Evolutionary conservation across 805 yeast species (phyloP), one percentile per base, ranked within the genome.

Genomic region (Lipomyces orientalis): DNA sequence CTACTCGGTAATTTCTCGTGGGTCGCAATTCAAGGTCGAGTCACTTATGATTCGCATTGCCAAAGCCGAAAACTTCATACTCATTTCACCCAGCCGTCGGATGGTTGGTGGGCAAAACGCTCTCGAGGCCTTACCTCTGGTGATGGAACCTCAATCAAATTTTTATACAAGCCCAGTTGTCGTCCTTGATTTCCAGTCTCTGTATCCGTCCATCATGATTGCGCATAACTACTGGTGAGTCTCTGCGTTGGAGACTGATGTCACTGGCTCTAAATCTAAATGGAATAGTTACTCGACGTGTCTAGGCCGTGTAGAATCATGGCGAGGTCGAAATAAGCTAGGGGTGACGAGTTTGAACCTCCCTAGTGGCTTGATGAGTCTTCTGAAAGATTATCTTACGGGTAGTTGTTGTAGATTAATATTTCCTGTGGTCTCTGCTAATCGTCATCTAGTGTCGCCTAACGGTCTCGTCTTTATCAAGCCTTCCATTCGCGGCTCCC

Each of bases 21-120:
- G 99, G 0, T 94, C 98, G 0, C 99, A 95, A 75, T 95, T 83
- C 76, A 93, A 91, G 75, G 97, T 95, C 1, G 99, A 95, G 75
- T 90, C 98, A 0, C 83, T 93, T 51, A 79, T 95, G 71, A 78
- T 86, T 2, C 79, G 99, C 63, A 78, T 95, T 22, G 85, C 95
- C 33, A 91, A 92, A 73, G 81, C 87, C 1, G 97, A 93, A 75
- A 90, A 90, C 75, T 86, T 83, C 62, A 76, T 94, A 54, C 75
- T 93, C 64, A 79, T 88, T 5, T 90, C 97, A 0, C 97, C 99
- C 0, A 87, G 91, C 35, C 89, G 90, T 73, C 80, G 83, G 56
- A 91, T 91, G 70, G 98, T 95, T 0, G 90, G 90, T 73, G 84
- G 87, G 51, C 97, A 93, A 82, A 88, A 88, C 70, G 89, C 98